Base-by-base conservation (phyloP, 495 filamentous ascomycete genomes). In the Venustampulla echinocandica region DNA sequence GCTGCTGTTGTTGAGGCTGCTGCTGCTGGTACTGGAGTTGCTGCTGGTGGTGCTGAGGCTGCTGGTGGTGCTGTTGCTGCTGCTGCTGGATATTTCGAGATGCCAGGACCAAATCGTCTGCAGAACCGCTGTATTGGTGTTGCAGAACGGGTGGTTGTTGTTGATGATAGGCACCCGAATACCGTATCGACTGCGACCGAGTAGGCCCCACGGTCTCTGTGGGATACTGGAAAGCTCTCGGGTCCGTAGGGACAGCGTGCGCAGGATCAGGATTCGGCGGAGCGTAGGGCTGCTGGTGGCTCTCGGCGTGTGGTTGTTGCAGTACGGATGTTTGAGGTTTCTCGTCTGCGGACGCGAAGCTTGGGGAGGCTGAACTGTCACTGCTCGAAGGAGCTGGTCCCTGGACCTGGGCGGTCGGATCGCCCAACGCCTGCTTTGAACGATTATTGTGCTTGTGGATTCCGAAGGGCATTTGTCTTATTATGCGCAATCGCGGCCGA, bases 51-150 rank as follows among this genome's bases (percentile, higher is more conserved):
- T 9, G 10, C 4, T 40, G 37, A 6, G 17, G 55, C 44, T 28
- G 55, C 13, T 38, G 55, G 51, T 28, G 55, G 49, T 38, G 54
- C 58, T 47, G 57, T 4, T 30, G 18, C 57, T 56, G 23, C 46
- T 24, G 35, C 50, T 54, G 41, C 7, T 15, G 5, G 5, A n/a
- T n/a, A n/a, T n/a, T n/a, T n/a, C 33, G 33, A 14, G 57, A 49
- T 42, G 59, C 59, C 21, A 59, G 57, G 18, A 50, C 40, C n/a
- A 64, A 53, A 47, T 56, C 61, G 61, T 56, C 58, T 50, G 53
- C 58, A 38, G 50, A 57, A 34, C 42, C 51, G 47, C 45, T 38
- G 44, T 10, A 15, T n/a, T 41, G 20, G 45, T 51, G 51, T 30
- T 41, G 39, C 15, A 28, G 46, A 37, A 39, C 42, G 37, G 50